These are phyloP conservation scores for Picocystis sp. DNA, from an alignment of 163 green algal species.

Conservation along the genomic window DNA sequence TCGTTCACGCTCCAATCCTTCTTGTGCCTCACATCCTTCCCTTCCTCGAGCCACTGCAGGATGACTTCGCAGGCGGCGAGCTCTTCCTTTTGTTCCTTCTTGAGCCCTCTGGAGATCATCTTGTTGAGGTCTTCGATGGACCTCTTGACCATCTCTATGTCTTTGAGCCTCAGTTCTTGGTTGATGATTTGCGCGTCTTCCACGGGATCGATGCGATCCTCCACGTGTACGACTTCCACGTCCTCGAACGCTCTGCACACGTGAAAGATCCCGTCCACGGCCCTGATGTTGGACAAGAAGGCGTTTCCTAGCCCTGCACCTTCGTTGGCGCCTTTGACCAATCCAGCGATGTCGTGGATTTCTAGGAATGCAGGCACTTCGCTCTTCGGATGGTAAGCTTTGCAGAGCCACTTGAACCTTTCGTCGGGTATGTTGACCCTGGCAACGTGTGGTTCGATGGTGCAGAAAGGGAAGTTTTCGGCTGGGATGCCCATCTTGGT, in stretches of 20 bases:
- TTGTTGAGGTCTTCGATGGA: conserved; percentile 37
- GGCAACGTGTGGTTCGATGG: conserved; percentile 20
- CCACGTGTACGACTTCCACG: conserved; percentile 85
- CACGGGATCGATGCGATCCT: conserved; percentile 80
- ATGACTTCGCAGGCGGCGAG: conserved; percentile 44
- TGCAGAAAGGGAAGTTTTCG: conserved; percentile 21
- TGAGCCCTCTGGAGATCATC: conserved; percentile 26
- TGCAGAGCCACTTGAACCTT: conserved; percentile 78
- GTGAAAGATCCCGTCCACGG: conserved; percentile 96
- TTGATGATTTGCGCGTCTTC: conserved; percentile 92
- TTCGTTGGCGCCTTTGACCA: conserved; percentile 70
- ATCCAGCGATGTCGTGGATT: conserved; percentile 87
- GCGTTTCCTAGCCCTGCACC: conserved; percentile 90
- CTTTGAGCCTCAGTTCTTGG: conserved; percentile 34
- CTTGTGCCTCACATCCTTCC: conserved; percentile 52
- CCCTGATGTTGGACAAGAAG: conserved; percentile 88
- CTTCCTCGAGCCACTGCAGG: conserved; percentile 46
- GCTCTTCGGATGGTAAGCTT: conserved; percentile 40
- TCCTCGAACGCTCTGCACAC: conserved; percentile 77
- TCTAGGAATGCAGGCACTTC: conserved; percentile 77
- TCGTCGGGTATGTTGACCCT: conserved; percentile 88
- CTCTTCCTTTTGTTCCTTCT: conserved; percentile 83
- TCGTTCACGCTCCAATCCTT: conserved; percentile 72
- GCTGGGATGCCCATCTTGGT: conserved; percentile 71
- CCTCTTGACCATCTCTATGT: conserved; percentile 52